A percentile compares a stretch with the other conserved stretches of the same genome.
Conservation (phyloP, 108 stramenopile species). For the Parietichytrium sp. region DNA sequence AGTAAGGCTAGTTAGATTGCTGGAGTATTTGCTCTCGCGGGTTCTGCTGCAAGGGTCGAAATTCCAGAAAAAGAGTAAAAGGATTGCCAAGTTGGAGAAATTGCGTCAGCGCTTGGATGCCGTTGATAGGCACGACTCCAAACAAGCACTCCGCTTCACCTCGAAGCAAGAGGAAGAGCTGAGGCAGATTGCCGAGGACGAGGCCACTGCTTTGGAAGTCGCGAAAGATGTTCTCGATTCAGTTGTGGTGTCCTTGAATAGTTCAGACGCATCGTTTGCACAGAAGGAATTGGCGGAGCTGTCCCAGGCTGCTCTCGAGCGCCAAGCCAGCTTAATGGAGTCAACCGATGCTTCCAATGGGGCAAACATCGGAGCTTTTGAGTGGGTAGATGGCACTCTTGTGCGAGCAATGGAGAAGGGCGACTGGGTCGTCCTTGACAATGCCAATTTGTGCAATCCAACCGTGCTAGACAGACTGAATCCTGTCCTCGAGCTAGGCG, state of each 20-base stretch:
- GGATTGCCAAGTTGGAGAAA: too few relatives aligned
- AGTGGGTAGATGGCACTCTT: slow-evolving; percentile 86
- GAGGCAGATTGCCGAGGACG: neutral
- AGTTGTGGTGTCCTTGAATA: too few relatives aligned
- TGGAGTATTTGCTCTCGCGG: too few relatives aligned
- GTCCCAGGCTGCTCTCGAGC: neutral
- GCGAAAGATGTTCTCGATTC: too few relatives aligned
- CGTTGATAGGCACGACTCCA: neutral
- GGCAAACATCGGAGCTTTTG: slow-evolving; percentile 33
- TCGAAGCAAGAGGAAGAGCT: neutral
- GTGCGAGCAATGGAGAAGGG: slow-evolving; percentile 85
- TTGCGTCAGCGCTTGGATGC: neutral
- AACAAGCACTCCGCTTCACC: neutral
- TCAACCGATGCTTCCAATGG: neutral
- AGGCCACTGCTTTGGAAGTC: neutral
- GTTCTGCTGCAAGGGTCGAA: too few relatives aligned
- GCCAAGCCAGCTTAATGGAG: neutral
- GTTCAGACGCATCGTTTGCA: too few relatives aligned
- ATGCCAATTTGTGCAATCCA: slow-evolving; percentile 90
- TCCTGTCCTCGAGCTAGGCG: slow-evolving; percentile 87
- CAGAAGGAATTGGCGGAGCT: too few relatives aligned
- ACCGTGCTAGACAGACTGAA: slow-evolving; percentile 96
- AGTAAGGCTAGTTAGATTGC: neutral
- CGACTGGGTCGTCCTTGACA: slow-evolving; percentile 87
- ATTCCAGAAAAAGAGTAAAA: too few relatives aligned